A percentile compares a stretch with the other conserved stretches of the same genome.
phyloP scores from a whole-genome alignment of 208 protist genomes.

The Angomonas desouzai region DNA sequence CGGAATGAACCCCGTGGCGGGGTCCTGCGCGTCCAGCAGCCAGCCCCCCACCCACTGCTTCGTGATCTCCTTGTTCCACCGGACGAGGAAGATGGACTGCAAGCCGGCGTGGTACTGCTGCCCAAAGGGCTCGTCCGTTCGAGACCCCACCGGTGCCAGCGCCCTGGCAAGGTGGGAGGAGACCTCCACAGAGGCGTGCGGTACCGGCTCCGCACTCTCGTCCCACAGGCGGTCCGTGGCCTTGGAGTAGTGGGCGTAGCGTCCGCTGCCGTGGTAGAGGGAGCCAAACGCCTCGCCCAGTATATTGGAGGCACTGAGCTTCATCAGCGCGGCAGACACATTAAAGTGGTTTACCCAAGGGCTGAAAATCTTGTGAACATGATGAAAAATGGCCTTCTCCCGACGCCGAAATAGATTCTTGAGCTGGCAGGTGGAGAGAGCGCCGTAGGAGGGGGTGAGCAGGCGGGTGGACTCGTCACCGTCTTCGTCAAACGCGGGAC shows the following conservation, averaged over 20 bases:
- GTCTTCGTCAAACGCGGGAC: constrained; percentile 20
- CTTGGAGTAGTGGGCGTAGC: constrained; percentile 38
- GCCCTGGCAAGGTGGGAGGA: constrained; percentile 31
- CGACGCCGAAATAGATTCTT: constrained; percentile 70
- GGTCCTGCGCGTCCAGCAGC: constrained; percentile 63
- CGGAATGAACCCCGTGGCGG: constrained; percentile 64
- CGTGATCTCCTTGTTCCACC: constrained; percentile 78
- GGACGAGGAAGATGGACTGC: constrained; percentile 58
- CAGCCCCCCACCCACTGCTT: constrained; percentile 74
- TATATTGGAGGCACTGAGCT: constrained; percentile 32
- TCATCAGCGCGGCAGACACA: constrained; percentile 38
- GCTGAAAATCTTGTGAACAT: constrained; percentile 48
- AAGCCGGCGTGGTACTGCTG: constrained; percentile 57
- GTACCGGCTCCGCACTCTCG: constrained; percentile 18
- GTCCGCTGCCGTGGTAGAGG: constrained; percentile 37
- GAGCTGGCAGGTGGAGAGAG: constrained; percentile 69
- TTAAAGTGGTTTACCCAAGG: constrained; percentile 41
- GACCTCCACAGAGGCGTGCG: constrained; percentile 15
- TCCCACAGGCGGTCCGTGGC: constrained; percentile 48
- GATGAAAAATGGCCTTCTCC: constrained; percentile 52
- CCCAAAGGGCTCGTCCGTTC: constrained; percentile 62
- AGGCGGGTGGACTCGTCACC: constrained; percentile 9
- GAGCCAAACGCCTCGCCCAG: constrained; percentile 65
- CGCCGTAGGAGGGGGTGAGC: constrained; percentile 34
- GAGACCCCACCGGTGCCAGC: constrained; percentile 47